Conservation (phyloP, 129 eudicot genomes). For the Deinandra increscens region DNA sequence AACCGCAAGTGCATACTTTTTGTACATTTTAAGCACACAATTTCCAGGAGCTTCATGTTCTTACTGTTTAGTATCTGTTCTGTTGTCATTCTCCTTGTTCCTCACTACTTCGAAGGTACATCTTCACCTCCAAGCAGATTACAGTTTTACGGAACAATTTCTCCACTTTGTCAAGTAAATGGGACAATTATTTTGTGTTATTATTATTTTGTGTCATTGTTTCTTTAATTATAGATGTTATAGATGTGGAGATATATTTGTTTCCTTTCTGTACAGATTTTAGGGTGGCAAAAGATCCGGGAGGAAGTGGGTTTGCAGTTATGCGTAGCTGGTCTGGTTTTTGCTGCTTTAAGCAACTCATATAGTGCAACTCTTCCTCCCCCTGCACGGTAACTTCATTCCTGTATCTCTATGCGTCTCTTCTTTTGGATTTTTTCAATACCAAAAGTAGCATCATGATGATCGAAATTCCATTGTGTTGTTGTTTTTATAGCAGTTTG, state of each 20-base stretch:
- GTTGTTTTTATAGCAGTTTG: not conserved
- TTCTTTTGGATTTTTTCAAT: not conserved
- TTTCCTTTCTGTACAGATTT: conserved; percentile 47
- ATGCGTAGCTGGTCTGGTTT: conserved; percentile 59
- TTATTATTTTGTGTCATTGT: not conserved
- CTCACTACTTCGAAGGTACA: conserved; percentile 71
- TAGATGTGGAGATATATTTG: conserved; percentile 5
- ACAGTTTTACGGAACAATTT: not conserved
- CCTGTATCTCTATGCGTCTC: not conserved
- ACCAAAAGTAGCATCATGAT: not conserved
- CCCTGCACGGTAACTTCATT: conserved; percentile 56
- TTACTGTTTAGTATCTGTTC: conserved; percentile 74
- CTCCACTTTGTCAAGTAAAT: not conserved
- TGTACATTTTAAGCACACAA: conserved; percentile 68
- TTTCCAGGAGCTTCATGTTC: conserved; percentile 77
- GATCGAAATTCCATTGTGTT: not conserved
- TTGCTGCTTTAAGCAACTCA: conserved; percentile 64
- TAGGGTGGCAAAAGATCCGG: conserved; percentile 57
- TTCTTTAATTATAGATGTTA: conserved; percentile 6
- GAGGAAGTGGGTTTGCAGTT: conserved; percentile 62
- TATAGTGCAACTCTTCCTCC: conserved; percentile 48
- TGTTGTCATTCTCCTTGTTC: conserved; percentile 80
- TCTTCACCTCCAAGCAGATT: conserved; percentile 6
- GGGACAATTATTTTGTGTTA: not conserved
- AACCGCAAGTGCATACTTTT: conserved; percentile 86